Evolutionary conservation across 495 filamentous ascomycete species (phyloP).

Genomic region (Immersiella caudata): DNA sequence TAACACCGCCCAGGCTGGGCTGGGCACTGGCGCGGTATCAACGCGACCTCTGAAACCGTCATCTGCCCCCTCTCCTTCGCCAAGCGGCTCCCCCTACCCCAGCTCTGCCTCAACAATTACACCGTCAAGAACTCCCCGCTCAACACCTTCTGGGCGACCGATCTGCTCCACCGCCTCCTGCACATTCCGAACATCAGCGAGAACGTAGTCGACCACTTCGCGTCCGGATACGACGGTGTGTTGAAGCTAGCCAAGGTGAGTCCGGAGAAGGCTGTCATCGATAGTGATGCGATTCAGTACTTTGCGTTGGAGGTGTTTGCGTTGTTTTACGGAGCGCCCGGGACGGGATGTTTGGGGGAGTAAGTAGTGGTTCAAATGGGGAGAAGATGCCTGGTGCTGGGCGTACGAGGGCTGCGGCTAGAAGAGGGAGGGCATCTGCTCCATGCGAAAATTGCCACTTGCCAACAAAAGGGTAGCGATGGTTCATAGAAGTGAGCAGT

Average conservation of each 20-base stretch:
- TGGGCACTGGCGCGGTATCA: constrained; percentile 62
- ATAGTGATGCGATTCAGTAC: constrained; percentile 58
- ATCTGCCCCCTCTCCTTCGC: constrained; percentile 61
- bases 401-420: no score
- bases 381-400: no score
- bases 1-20: constrained; percentile 46
- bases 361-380: no score
- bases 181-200: constrained; percentile 60
- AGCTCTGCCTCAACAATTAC: constrained; percentile 58
- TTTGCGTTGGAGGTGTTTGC: constrained; percentile 60
- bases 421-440: no score
- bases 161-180: constrained; percentile 60
- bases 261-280: constrained; percentile 45
- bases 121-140: constrained; percentile 47
- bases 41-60: constrained; percentile 61
- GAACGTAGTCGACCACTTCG: constrained; percentile 56
- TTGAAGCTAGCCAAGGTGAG: constrained; percentile 48
- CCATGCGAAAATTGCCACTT: no score
- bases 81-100: constrained; percentile 51
- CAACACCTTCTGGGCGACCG: constrained; percentile 60
- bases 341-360: no score
- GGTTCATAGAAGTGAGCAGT: no score
- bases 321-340: not conserved
- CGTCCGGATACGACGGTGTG: constrained; percentile 54
- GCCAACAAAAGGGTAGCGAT: no score